Evolutionary conservation across 306 rosid species (phyloP).

Genomic region (Acacia acuminata): DNA sequence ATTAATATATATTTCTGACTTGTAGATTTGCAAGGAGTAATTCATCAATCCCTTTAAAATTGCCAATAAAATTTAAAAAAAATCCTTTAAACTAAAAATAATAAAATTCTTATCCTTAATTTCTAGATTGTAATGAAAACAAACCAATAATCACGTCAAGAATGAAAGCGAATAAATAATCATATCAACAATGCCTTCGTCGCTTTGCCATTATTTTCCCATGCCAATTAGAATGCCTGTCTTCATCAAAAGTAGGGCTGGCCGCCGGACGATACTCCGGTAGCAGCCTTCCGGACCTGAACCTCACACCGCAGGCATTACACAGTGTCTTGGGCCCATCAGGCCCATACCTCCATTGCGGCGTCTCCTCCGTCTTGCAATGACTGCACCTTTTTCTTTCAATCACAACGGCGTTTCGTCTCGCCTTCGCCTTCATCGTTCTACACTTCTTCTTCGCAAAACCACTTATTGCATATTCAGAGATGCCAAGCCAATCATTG

Average conservation of each 20-base stretch:
- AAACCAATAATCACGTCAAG: too few species aligned
- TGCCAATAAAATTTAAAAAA: too few species aligned
- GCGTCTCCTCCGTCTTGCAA: constrained; percentile 39
- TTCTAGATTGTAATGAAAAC: too few species aligned
- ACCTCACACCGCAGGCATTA: constrained; percentile 54
- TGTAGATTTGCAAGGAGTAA: too few species aligned
- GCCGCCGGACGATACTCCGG: constrained; percentile 48
- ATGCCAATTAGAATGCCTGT: constrained; percentile 47
- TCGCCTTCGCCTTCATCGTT: not conserved
- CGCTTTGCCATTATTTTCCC: not conserved
- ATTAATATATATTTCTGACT: too few species aligned
- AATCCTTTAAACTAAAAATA: too few species aligned
- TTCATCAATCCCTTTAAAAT: too few species aligned
- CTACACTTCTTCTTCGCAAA: not conserved
- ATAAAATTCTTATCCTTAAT: too few species aligned
- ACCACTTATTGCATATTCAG: not conserved
- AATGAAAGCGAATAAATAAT: too few species aligned
- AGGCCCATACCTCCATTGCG: constrained; percentile 53
- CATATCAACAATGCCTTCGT: not conserved
- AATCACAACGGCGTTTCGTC: not conserved
- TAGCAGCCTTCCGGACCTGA: constrained; percentile 41
- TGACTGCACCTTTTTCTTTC: constrained; percentile 1
- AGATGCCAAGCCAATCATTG: not conserved
- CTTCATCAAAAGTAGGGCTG: constrained; percentile 44
- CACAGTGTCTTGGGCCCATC: constrained; percentile 49